Conservation (phyloP, 2,329 filamentous ascomycete genomes). For the Westerdykella sp. region DNA sequence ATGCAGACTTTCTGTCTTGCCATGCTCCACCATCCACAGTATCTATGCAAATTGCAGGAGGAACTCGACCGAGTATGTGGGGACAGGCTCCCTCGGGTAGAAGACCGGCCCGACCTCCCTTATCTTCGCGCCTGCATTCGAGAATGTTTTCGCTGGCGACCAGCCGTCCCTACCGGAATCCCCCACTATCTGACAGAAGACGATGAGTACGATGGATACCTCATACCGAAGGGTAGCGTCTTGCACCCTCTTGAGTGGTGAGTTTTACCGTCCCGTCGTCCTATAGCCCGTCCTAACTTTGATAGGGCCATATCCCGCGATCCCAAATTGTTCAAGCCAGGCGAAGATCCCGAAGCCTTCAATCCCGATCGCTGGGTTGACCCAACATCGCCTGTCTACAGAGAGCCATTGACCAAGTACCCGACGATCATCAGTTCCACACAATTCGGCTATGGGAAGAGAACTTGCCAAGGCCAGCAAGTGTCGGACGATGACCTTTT, state of each 20-base stretch:
- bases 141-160: slow-evolving; percentile 41
- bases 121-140: slow-evolving; percentile 36
- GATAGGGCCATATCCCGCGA: slow-evolving; percentile 49
- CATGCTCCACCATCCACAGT: slow-evolving; percentile 42
- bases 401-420: slow-evolving; percentile 46
- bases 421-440: slow-evolving; percentile 51
- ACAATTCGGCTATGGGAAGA: slow-evolving; percentile 51
- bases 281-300: slow-evolving; percentile 7
- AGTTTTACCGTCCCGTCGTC: slow-evolving; percentile 7
- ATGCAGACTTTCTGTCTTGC: slow-evolving; percentile 46
- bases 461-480: slow-evolving; percentile 41
- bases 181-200: slow-evolving; percentile 51
- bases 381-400: slow-evolving; percentile 48
- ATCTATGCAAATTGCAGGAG: slow-evolving; percentile 37
- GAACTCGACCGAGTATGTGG: slow-evolving; percentile 39
- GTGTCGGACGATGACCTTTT: slow-evolving; percentile 40
- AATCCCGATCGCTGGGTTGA: slow-evolving; percentile 57
- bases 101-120: slow-evolving; percentile 37
- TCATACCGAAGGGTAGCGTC: slow-evolving; percentile 51
- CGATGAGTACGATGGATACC: slow-evolving; percentile 52
- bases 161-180: slow-evolving; percentile 42
- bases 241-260: slow-evolving; percentile 42
- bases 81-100: slow-evolving; percentile 30
- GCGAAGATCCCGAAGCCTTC: slow-evolving; percentile 62
- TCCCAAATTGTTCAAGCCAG: slow-evolving; percentile 42